A percentile compares a stretch with the other conserved stretches of the same genome.
phyloP scores from a whole-genome alignment of 371 early-diverging fungal genomes.

The Rozella allomycis region DNA sequence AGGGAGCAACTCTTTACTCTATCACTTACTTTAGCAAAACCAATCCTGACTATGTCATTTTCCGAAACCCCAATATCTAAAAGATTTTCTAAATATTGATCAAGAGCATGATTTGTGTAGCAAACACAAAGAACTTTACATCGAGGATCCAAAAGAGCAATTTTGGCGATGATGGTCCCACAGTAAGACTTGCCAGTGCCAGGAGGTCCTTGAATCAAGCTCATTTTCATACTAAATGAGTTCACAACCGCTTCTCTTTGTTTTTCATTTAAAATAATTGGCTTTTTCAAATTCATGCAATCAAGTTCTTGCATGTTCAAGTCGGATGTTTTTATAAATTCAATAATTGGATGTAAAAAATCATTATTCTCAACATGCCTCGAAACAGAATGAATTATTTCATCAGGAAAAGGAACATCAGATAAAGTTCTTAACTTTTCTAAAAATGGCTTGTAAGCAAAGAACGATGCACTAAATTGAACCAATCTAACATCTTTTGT shows the following conservation, averaged over 20 bases:
- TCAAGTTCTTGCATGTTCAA: too few relatives aligned
- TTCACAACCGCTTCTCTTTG: conserved; percentile 6
- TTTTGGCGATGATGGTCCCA: conserved; percentile 4
- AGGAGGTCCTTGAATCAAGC: conserved; percentile 10
- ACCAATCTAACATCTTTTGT: too few relatives aligned
- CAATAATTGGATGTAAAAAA: too few relatives aligned
- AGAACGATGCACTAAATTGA: too few relatives aligned
- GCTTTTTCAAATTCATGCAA: not conserved
- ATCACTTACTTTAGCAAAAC: not conserved
- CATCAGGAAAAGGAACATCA: too few relatives aligned
- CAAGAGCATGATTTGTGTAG: too few relatives aligned
- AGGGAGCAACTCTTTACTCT: not conserved
- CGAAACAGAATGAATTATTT: too few relatives aligned
- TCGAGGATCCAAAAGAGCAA: not conserved
- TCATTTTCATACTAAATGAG: conserved; percentile 4
- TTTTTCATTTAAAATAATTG: conserved; percentile 3
- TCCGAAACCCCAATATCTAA: not conserved
- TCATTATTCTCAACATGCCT: too few relatives aligned
- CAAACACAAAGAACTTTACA: not conserved
- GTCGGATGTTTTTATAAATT: too few relatives aligned
- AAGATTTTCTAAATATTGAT: not conserved
- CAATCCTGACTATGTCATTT: not conserved
- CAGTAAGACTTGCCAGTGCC: conserved; percentile 10
- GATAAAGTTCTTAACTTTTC: too few relatives aligned
- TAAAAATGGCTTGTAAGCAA: too few relatives aligned